Evolutionary conservation across 768 basidiomycete genomes (phyloP), one percentile per base, ranked within the genome.

Genomic region (Lentinula edodes): DNA sequence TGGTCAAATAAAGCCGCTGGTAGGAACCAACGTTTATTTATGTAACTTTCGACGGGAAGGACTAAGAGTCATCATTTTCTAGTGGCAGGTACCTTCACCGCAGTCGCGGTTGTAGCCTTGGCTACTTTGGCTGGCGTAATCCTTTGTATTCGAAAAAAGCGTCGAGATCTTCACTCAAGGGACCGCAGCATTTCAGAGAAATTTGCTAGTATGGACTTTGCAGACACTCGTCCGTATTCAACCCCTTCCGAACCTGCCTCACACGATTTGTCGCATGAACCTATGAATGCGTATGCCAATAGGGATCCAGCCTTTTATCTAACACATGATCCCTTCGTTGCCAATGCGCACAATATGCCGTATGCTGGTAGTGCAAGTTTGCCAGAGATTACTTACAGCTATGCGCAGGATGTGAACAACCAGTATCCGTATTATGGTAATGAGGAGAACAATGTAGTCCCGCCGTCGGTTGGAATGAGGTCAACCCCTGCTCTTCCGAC

Each of bases 1-100:
- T 62, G 61, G 61, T 34, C 61, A 36, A 55, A 62, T 48, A 57
- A 62, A 53, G 56, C 54, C 16, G 61, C 61, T 10, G 60, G 60
- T 53, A 39, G 6, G 60, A 15, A 28, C 28, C 28, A 28, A 28
- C 23, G 23, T 3, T 23, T 41, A 18, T 39, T 35, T 51, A 39
- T 36, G 36, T 43, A 32, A 34, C 45, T 2, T 32, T 52, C 36
- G 23, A 28, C 58, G 36, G 28, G 42, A 38, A 39, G 46, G 28
- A 42, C 23, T 43, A 32, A 58, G 9, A 10, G 5, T 28, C 39
- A 23, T 43, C 20, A 41, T 38, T 60, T 42, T 52, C 10, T 18
- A 48, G 61, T 62, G 6, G 61, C 61, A 12, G 61, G 61, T n/a
- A 62, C 61, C 15, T 62, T 62, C 32, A 50, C 54, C 39, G 54